Evolutionary conservation across 441 rosid species (phyloP).

Genomic region (Hypseocharis bilobata): DNA sequence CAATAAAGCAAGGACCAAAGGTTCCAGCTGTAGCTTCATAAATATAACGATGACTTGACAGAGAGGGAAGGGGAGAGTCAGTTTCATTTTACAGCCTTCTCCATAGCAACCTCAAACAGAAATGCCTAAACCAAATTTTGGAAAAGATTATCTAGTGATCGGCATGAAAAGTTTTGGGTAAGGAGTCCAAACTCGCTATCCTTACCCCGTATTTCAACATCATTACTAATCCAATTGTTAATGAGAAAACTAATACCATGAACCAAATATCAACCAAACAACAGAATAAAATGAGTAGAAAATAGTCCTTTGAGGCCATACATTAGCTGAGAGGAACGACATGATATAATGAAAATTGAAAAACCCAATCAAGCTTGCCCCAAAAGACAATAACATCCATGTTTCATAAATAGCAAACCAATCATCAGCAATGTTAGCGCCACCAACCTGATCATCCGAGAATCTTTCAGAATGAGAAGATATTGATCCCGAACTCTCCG

Average conservation of each 20-base stretch:
- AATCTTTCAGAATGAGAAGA: constrained; percentile 71
- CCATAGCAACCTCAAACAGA: not conserved
- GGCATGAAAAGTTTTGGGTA: not conserved
- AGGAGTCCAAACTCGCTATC: not conserved
- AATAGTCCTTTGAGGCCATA: too few relatives aligned
- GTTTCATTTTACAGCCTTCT: not conserved
- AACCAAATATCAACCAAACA: too few relatives aligned
- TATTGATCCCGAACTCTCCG: constrained; percentile 61
- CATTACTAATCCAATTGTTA: not conserved
- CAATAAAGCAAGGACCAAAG: not conserved
- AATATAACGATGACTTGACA: not conserved
- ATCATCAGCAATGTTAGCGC: not conserved
- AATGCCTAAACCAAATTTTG: not conserved
- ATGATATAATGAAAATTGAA: not conserved
- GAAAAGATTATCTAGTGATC: not conserved
- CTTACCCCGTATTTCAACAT: not conserved
- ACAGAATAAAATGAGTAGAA: too few relatives aligned
- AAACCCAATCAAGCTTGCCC: not conserved
- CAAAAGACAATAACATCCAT: not conserved
- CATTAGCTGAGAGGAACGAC: too few relatives aligned
- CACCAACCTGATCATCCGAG: constrained; percentile 67
- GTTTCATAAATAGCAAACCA: not conserved
- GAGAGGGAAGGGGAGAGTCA: not conserved
- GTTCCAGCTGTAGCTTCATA: not conserved
- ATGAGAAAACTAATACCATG: too few relatives aligned